Evolutionary conservation across 345 rosid species (phyloP), one percentile per base, ranked within the genome.

Genomic region (Dipteronia sinensis): DNA sequence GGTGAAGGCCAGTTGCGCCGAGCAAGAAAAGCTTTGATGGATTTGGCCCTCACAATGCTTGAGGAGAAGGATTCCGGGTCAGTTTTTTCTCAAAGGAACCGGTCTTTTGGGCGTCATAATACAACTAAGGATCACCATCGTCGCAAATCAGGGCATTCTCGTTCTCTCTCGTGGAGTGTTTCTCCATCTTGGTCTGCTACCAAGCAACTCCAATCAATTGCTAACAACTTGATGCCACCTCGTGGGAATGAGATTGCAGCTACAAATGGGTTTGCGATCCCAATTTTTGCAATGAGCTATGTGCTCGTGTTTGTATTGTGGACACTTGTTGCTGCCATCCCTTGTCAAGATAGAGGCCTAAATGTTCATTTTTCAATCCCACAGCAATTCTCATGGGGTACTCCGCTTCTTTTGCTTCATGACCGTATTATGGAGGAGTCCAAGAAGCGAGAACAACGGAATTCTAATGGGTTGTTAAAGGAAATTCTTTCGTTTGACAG

Each of bases 91-190:
- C 85, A 76, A 1, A n/a, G 83, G 53, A 77, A 83, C 40, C 82
- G 84, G 61, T 82, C 87, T 49, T 83, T 83, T 62, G 84, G 85
- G 31, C 75, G 56, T 55, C 77, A 74, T 67, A 77, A 63, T 38
- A 42, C 65, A 11, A 69, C 75, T 15, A 79, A 71, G 53, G 76
- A 82, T 34, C 55, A 13, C 42, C 80, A 63, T 62, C 76, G 19
- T 19, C 71, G 27, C 15, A 23, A 20, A 16, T 77, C 81, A 10
- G 78, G 82, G 42, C 87, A 83, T 71, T 79, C 83, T 27, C 83
- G 87, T 44, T 83, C 87, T 38, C 89, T 83, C 44, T 83, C 89
- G 0, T 83, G 87, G 89, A 83, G 87, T 67, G 85, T 86, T 19
- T 78, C 89, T 22, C 79, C 70, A 20, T 84, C 87, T 13, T 84